A percentile compares a stretch with the other conserved stretches of the same genome.
Conservation (phyloP, 768 basidiomycete genomes). For the Termitomyces sp. region DNA sequence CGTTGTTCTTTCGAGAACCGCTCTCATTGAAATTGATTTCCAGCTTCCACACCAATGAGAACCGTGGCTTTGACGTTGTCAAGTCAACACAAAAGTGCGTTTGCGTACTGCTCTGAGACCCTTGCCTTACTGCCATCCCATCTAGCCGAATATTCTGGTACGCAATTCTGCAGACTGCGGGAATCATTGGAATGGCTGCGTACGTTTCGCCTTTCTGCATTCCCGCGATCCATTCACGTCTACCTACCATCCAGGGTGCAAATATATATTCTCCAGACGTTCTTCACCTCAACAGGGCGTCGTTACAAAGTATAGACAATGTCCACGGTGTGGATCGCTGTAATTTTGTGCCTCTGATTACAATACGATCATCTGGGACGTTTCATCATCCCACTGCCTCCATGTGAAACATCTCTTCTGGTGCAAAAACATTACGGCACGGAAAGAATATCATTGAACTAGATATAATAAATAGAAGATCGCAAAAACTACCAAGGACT, state of each 20-base stretch:
- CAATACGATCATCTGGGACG: background rate
- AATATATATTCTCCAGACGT: slow-evolving; percentile 90
- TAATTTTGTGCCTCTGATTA: slow-evolving; percentile 1
- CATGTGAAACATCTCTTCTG: background rate
- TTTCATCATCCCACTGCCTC: too few relatives aligned
- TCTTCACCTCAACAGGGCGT: slow-evolving; percentile 93
- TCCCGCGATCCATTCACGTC: background rate
- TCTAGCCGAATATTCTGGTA: slow-evolving; percentile 91
- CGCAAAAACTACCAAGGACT: background rate
- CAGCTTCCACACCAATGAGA: slow-evolving; percentile 93
- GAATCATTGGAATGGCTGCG: slow-evolving; percentile 83
- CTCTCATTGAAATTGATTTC: background rate
- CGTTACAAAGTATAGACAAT: slow-evolving; percentile 75
- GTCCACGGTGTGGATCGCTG: background rate
- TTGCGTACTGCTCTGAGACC: background rate
- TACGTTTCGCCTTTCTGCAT: slow-evolving; percentile 34
- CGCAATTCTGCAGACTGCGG: slow-evolving; percentile 73
- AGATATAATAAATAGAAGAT: background rate
- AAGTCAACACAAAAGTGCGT: slow-evolving; percentile 82
- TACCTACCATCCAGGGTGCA: slow-evolving; percentile 54
- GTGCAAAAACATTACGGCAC: background rate
- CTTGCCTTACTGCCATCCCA: slow-evolving; percentile 1
- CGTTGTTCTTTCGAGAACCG: background rate
- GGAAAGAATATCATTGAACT: background rate
- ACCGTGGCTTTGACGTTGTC: slow-evolving; percentile 89